Conservation (phyloP, 2,329 filamentous ascomycete species). For the Diaporthe destruens region DNA sequence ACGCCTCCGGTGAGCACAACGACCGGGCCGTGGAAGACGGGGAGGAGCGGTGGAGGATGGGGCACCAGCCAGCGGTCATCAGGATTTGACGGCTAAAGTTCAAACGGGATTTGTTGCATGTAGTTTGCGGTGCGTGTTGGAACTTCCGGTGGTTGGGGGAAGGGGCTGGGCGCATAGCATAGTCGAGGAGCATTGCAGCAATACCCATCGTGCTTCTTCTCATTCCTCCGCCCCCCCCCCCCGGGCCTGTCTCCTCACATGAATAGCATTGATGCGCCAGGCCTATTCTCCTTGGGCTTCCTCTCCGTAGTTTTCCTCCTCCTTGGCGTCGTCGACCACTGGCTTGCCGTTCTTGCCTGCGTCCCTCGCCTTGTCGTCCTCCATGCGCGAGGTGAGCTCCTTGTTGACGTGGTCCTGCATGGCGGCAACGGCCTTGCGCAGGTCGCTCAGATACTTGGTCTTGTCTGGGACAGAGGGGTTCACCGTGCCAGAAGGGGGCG, state of each 20-base stretch:
- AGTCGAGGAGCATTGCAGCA: constrained; percentile 32
- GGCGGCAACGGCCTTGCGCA: constrained; percentile 67
- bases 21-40: constrained; percentile 27
- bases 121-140: constrained; percentile 19
- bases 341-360: constrained; percentile 48
- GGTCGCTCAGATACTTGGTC: constrained; percentile 68
- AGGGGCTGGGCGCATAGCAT: constrained; percentile 12
- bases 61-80: constrained; percentile 6
- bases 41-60: constrained; percentile 25
- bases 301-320: constrained; percentile 88
- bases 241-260: not conserved
- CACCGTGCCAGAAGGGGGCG: constrained; percentile 50
- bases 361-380: constrained; percentile 72
- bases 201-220: constrained; percentile 37
- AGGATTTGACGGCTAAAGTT: constrained; percentile 27
- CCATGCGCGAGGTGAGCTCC: constrained; percentile 81
- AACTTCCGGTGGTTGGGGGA: not conserved
- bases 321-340: constrained; percentile 65
- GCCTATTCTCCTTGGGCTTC: constrained; percentile 79
- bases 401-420: constrained; percentile 78
- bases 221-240: not conserved
- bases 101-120: not conserved
- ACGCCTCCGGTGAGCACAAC: constrained; percentile 29
- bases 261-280: constrained; percentile 39
- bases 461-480: constrained; percentile 58